Evolutionary conservation across 2,329 filamentous ascomycete genomes (phyloP), one percentile per base, ranked within the genome.

Genomic region (Anthostomella pinea): DNA sequence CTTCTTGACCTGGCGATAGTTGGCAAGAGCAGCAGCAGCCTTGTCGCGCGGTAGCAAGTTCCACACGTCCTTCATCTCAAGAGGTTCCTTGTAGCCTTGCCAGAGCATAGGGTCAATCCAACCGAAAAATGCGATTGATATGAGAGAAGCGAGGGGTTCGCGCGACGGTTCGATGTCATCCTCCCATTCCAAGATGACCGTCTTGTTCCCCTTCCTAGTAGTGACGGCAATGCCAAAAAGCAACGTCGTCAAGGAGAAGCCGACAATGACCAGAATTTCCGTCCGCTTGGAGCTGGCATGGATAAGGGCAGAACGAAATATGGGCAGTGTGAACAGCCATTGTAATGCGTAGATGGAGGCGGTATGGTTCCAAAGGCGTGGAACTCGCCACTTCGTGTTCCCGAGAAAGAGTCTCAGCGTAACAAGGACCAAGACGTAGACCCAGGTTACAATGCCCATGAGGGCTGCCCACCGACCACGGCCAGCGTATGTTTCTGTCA

Each of bases 21-120:
- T 81, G 30, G 82, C 74, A 33, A 97, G 74, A 29, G 97, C 81
- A 2, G 73, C 68, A 22, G 83, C 83, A 17, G 93, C 89, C 66
- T 97, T 95, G 66, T 97, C 90, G 56, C 81, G 87, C 21, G 88
- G 80, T 13, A 87, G 68, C 43, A 98, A 65, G 56, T 97, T 96
- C 93, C 93, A 98, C 3, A 98, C 87, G 60, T 90, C 82, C 18
- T 79, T 66, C 49, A 97, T 77, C 54, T 94, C 88, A 45, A 94
- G 75, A 0, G 89, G 80, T 58, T 87, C 81, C 59, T 81, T 85
- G 72, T 90, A 97, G 10, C 93, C 93, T 50, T 85, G 81, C 80
- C 83, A 89, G 27, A 98, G 83, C 48, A 98, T 85, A 1, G 82
- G 67, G 62, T 97, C 90, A 14, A 96, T 80, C 93, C 93, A 98